These are phyloP conservation scores for Fusarium hainanense DNA, from an alignment of 2,329 filamentous ascomycete species.

Conservation along the genomic window DNA sequence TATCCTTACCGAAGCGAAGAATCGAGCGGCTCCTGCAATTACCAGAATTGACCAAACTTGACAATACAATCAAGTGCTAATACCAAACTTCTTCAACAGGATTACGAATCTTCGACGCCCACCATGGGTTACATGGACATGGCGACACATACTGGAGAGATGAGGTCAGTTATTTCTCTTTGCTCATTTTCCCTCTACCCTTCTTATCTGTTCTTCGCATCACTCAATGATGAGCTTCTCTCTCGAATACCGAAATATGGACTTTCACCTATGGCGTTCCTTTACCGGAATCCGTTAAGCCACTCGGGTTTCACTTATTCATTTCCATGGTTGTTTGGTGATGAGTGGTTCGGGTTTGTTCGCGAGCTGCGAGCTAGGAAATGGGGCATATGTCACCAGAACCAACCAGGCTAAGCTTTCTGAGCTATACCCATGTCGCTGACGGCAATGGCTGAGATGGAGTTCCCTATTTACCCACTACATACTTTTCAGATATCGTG, in stretches of 20 bases:
- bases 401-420: slow-evolving; percentile 14
- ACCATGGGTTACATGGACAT: slow-evolving; percentile 67
- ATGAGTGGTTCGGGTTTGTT: slow-evolving; percentile 28
- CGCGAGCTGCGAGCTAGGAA: slow-evolving; percentile 35
- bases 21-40: slow-evolving; percentile 8
- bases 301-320: slow-evolving; percentile 3
- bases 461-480: slow-evolving; percentile 2
- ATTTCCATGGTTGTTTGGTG: slow-evolving; percentile 3
- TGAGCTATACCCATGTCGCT: slow-evolving; percentile 27
- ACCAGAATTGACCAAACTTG: slow-evolving; percentile 12
- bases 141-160: slow-evolving; percentile 61
- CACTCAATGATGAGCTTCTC: not conserved
- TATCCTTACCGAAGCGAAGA: slow-evolving; percentile 5
- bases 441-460: slow-evolving; percentile 20
- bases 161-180: slow-evolving; percentile 60
- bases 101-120: slow-evolving; percentile 65
- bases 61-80: slow-evolving; percentile 33
- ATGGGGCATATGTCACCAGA: slow-evolving; percentile 10
- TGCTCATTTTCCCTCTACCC: slow-evolving; percentile 30
- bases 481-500: not conserved
- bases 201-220: not conserved
- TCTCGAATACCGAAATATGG: not conserved
- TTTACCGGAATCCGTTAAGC: not conserved
- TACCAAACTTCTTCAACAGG: slow-evolving; percentile 55
- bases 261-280: not conserved